These are phyloP conservation scores for Laguncularia racemosa DNA, from an alignment of 345 rosid species.

Conservation along the genomic window DNA sequence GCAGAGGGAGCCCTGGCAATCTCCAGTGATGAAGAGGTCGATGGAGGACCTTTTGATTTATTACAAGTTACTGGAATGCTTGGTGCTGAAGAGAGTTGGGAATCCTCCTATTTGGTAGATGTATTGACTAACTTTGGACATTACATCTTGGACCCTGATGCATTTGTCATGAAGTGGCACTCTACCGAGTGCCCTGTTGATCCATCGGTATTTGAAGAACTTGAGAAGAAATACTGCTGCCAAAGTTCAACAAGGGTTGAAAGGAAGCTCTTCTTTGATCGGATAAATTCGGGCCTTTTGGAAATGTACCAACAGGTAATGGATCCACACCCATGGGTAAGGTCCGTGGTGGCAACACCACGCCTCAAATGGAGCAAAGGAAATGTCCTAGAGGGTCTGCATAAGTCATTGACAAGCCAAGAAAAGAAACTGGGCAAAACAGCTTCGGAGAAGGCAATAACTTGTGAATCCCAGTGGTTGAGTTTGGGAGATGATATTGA, in stretches of 20 bases:
- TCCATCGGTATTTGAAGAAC: conserved; percentile 55
- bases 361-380: conserved; percentile 30
- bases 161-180: conserved; percentile 40
- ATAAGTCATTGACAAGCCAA: conserved; percentile 29
- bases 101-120: conserved; percentile 41
- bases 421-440: conserved; percentile 27
- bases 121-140: conserved; percentile 45
- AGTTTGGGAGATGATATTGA: conserved; percentile 46
- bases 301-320: conserved; percentile 37
- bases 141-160: conserved; percentile 28
- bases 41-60: conserved; percentile 23
- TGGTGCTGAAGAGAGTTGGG: conserved; percentile 41
- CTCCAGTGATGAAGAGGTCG: conserved; percentile 67
- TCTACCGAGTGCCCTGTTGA: conserved; percentile 50
- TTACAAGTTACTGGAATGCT: conserved; percentile 22
- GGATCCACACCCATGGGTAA: conserved; percentile 58
- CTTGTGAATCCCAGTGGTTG: conserved; percentile 45
- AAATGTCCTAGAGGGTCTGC: conserved; percentile 36
- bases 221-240: conserved; percentile 52
- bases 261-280: conserved; percentile 64
- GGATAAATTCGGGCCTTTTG: conserved; percentile 42
- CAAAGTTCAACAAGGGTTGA: conserved; percentile 42
- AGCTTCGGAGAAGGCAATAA: conserved; percentile 28
- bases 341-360: conserved; percentile 11
- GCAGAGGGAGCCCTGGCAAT: conserved; percentile 51